Conservation (phyloP, 1,284 basidiomycete species). For the Chalciporus sp. region DNA sequence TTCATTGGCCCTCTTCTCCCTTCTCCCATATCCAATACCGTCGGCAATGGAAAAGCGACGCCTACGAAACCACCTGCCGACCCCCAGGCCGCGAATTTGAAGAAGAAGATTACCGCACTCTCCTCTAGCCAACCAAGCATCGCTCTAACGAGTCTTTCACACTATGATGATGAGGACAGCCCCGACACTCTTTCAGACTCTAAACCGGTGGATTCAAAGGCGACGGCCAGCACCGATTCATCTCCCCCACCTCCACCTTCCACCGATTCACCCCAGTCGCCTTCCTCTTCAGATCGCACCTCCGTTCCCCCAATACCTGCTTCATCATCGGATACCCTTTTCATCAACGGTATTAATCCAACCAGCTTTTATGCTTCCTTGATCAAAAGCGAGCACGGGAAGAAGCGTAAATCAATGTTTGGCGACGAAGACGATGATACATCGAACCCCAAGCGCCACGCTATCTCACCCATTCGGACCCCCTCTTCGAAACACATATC, state of each 20-base stretch:
- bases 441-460: conserved; percentile 26
- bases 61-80: conserved; percentile 36
- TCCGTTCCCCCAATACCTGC: conserved; percentile 23
- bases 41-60: conserved; percentile 7
- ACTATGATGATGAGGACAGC: conserved; percentile 58
- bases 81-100: conserved; percentile 61
- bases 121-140: conserved; percentile 35
- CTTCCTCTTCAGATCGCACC: conserved; percentile 21
- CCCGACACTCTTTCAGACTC: conserved; percentile 32
- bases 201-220: conserved; percentile 26
- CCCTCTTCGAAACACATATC: conserved; percentile 26
- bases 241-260: conserved; percentile 31
- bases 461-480: conserved; percentile 30
- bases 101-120: conserved; percentile 62
- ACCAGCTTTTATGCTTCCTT: conserved; percentile 48
- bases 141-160: conserved; percentile 52
- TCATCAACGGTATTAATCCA: conserved; percentile 39
- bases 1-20: conserved; percentile 72
- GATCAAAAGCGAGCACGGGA: conserved; percentile 34
- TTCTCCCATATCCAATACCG: conserved; percentile 36
- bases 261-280: conserved; percentile 30
- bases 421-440: conserved; percentile 30
- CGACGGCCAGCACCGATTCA: conserved; percentile 28
- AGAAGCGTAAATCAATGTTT: conserved; percentile 45
- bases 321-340: conserved; percentile 26